Evolutionary conservation across 1,284 basidiomycete genomes (phyloP).

Genomic region (Trichosporon sp.): DNA sequence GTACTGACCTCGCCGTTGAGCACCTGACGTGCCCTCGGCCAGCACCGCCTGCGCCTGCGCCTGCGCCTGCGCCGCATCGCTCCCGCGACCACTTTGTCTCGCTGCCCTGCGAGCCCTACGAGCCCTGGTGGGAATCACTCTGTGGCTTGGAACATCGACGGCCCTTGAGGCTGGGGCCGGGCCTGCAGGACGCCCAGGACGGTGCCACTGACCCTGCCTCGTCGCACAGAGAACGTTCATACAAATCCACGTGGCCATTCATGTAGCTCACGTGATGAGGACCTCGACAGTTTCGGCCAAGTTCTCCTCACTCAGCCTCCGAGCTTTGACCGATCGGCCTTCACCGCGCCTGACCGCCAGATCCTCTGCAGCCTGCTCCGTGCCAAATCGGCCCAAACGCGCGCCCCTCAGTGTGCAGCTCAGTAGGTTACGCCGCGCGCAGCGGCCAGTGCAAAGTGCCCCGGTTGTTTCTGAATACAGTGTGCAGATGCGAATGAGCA

Average conservation of each 20-base stretch:
- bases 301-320: not conserved
- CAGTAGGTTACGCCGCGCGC: not conserved
- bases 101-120: not conserved
- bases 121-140: not conserved
- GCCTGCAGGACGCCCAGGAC: not conserved
- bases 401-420: not conserved
- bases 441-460: not conserved
- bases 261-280: not conserved
- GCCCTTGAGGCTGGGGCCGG: not conserved
- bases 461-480: not conserved
- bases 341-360: not conserved
- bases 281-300: not conserved
- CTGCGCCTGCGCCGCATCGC: not conserved
- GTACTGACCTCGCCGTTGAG: too few species aligned
- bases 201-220: too few species aligned
- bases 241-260: not conserved
- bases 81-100: not conserved
- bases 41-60: not conserved
- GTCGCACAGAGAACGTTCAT: not conserved
- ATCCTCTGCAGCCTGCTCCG: not conserved
- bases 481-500: slow-evolving; percentile 21
- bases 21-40: too few species aligned
- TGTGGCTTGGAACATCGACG: not conserved
- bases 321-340: not conserved
- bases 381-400: not conserved